Evolutionary conservation across 225 moss, liverwort and hornwort species (phyloP), one percentile per base, ranked within the genome.

Genomic region (Pleurozium schreberi): DNA sequence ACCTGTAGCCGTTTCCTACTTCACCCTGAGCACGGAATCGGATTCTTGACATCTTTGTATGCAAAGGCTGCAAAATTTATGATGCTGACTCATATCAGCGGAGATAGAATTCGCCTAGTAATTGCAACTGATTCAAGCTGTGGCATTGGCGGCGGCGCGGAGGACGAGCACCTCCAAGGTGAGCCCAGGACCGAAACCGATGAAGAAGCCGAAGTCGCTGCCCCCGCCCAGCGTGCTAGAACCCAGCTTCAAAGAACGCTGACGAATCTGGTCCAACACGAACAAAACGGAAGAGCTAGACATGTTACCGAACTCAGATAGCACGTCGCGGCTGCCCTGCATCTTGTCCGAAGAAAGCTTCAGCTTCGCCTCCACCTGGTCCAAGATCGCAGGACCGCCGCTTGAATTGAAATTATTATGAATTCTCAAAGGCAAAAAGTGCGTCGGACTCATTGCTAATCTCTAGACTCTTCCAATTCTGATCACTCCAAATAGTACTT

Each of bases 361-460:
- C 10, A 95, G 89, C 93, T 95, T 93, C 17, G 92, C 91, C 82
- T 95, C 94, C n/a, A 86, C 86, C 76, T 91, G 87, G 86, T 95
- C 86, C 86, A 86, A 50, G 30, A 86, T 86, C 20, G 86, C 86
- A 14, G 76, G 86, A 7, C 86, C 86, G 2, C 86, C 86, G n/a
- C n/a, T n/a, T n/a, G n/a, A n/a, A n/a, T n/a, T n/a, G n/a, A n/a
- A n/a, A n/a, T n/a, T n/a, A n/a, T n/a, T n/a, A n/a, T n/a, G n/a
- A n/a, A n/a, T n/a, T n/a, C n/a, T n/a, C n/a, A n/a, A n/a, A n/a
- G n/a, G n/a, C n/a, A n/a, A n/a, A n/a, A n/a, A n/a, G n/a, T n/a
- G n/a, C n/a, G n/a, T n/a, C n/a, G n/a, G n/a, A n/a, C n/a, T n/a
- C n/a, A n/a, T n/a, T n/a, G n/a, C n/a, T n/a, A n/a, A n/a, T n/a